phyloP scores from a whole-genome alignment of 371 early-diverging fungal genomes.

The Blakeslea trispora region DNA sequence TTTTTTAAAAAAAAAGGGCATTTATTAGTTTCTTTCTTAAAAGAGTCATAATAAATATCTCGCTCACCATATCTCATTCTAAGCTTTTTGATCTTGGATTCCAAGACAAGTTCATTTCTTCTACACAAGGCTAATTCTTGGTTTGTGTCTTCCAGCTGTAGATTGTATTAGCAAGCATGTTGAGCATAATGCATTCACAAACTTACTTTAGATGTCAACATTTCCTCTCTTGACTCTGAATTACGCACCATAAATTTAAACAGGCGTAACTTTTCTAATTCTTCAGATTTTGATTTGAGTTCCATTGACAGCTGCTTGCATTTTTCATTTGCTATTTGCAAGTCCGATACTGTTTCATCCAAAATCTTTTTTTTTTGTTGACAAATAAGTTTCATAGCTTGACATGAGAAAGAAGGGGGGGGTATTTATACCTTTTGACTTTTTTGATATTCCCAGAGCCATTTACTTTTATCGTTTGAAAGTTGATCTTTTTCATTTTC shows the following conservation, averaged over 20 bases:
- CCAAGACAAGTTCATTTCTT: conserved; percentile 35
- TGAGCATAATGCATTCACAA: no score
- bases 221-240: conserved; percentile 33
- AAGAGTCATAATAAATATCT: no score
- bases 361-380: conserved; percentile 25
- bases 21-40: no score
- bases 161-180: background rate
- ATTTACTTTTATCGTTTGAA: conserved; percentile 30
- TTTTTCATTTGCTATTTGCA: conserved; percentile 31
- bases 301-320: conserved; percentile 29
- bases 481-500: conserved; percentile 31
- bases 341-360: conserved; percentile 32
- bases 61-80: conserved; percentile 35
- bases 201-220: conserved; percentile 31
- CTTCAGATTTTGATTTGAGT: conserved; percentile 22
- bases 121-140: conserved; percentile 38
- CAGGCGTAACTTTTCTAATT: conserved; percentile 31
- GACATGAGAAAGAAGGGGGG: background rate
- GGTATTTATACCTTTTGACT: conserved; percentile 30
- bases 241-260: conserved; percentile 31
- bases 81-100: conserved; percentile 37
- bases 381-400: background rate
- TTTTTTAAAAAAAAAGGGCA: background rate
- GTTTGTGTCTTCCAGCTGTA: conserved; percentile 42
- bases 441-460: conserved; percentile 38